Base-by-base conservation (phyloP, 176 grass and related monocot species). In the Miscanthus lutarioriparius region DNA sequence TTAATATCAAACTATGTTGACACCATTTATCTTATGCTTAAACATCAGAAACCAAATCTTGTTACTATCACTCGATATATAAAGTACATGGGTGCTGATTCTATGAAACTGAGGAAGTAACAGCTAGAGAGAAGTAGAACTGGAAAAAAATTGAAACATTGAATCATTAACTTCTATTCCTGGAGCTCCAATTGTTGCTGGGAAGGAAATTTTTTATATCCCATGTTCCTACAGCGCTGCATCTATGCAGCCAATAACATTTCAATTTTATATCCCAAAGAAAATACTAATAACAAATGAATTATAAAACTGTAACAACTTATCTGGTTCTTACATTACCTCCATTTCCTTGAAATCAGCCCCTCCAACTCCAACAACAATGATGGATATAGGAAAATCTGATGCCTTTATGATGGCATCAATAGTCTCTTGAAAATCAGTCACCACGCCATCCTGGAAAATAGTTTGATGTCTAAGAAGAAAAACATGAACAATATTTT, bases 321-420 rank as follows among this genome's bases (percentile, higher is more conserved):
- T 38, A 78, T 75, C 8, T 16, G 33, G 33, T 67, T 32, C 75
- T 22, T 25, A 38, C 63, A 66, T 70, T 80, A 95, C 97, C 97
- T 99, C 97, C 97, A 99, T 99, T 91, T 99, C 91, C 67, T 96
- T 99, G 86, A 96, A 96, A 76, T 99, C 93, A 38, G 97, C 91
- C 44, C 90, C 97, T 82, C 93, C 97, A 88, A 99, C 97, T 84
- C 97, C 97, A 77, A 96, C 80, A 79, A 99, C 89, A 80, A 94
- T 56, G 37, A 99, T 94, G 27, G 97, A 99, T 82, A 96, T 82
- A 78, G 97, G 97, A 78, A 99, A 88, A 94, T 96, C 97, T 20
- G 97, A 99, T 78, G 93, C 97, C 76, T 92, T 94, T 75, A 98
- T 94, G 68, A 96, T 84, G 43, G 88, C 91, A 82, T 99, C 97